These are phyloP conservation scores for Pseudoturritis turrita DNA, from an alignment of 345 rosid genomes.

Conservation along the genomic window DNA sequence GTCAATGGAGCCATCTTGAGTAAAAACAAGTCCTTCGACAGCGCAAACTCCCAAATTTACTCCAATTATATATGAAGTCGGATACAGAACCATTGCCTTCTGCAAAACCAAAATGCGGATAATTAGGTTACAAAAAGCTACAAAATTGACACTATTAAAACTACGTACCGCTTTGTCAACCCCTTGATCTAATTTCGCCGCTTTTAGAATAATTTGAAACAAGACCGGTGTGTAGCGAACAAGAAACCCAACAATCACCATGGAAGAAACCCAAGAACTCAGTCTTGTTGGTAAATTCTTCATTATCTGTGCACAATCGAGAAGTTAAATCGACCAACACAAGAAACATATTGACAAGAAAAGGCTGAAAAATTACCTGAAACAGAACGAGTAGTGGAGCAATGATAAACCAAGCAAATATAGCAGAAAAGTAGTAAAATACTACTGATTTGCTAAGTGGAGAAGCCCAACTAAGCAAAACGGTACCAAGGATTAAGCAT, in stretches of 20 bases:
- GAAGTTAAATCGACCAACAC: too few relatives aligned
- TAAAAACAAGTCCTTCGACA: conserved; percentile 51
- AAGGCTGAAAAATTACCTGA: conserved; percentile 40
- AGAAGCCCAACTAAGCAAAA: conserved; percentile 52
- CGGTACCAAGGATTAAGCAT: conserved; percentile 45
- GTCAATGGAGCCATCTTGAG: conserved; percentile 70
- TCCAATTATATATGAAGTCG: conserved; percentile 54
- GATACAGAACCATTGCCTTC: too few relatives aligned
- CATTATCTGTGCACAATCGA: conserved; percentile 49
- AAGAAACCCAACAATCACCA: conserved; percentile 37
- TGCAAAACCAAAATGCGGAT: conserved; percentile 19
- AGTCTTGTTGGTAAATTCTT: conserved; percentile 71
- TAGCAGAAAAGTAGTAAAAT: conserved; percentile 37
- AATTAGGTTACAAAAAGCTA: not conserved
- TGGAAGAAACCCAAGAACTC: conserved; percentile 58
- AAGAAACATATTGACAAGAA: not conserved
- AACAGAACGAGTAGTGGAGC: too few relatives aligned
- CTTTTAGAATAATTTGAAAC: too few relatives aligned
- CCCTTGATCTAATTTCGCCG: too few relatives aligned
- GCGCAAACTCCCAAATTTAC: conserved; percentile 68
- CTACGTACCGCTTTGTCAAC: too few relatives aligned
- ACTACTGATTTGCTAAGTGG: conserved; percentile 56
- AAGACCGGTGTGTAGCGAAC: not conserved
- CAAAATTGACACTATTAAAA: too few relatives aligned
- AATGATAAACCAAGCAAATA: too few relatives aligned